A percentile compares a stretch with the other conserved stretches of the same genome.
Evolutionary conservation across 2,329 filamentous ascomycete species (phyloP).

Genomic region (Xylaria sp.): DNA sequence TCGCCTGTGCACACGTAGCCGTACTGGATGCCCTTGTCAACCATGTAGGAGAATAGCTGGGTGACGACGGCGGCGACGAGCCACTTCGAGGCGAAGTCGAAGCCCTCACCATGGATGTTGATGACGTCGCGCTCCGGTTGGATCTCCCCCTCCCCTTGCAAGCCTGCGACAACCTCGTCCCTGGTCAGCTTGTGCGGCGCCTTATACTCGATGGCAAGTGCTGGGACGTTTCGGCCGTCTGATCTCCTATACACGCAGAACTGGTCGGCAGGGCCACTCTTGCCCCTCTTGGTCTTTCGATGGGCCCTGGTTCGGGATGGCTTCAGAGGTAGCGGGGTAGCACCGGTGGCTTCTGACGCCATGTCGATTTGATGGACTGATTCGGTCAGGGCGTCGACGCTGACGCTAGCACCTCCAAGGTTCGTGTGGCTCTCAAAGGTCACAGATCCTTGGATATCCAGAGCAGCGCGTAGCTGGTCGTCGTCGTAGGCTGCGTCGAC

Average conservation of each 20-base stretch:
- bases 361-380: slow-evolving; percentile 44
- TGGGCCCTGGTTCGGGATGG: slow-evolving; percentile 17
- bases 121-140: slow-evolving; percentile 50
- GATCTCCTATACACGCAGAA: slow-evolving; percentile 48
- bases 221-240: slow-evolving; percentile 35
- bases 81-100: slow-evolving; percentile 46
- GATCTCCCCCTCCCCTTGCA: slow-evolving; percentile 53
- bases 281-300: slow-evolving; percentile 44
- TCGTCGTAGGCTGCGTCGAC: slow-evolving; percentile 48
- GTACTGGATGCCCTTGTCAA: slow-evolving; percentile 23
- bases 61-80: slow-evolving; percentile 54
- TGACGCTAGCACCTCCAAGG: slow-evolving; percentile 41
- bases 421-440: slow-evolving; percentile 55
- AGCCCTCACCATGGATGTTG: slow-evolving; percentile 49
- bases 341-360: slow-evolving; percentile 10
- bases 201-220: slow-evolving; percentile 52
- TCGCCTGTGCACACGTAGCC: slow-evolving; percentile 23
- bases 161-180: slow-evolving; percentile 50
- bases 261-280: slow-evolving; percentile 50
- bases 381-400: slow-evolving; percentile 41
- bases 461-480: slow-evolving; percentile 42
- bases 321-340: slow-evolving; percentile 21
- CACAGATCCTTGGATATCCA: slow-evolving; percentile 51
- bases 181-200: slow-evolving; percentile 42
- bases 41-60: slow-evolving; percentile 52